Conservation (phyloP, 495 filamentous ascomycete genomes). For the Annulohypoxylon stygium region DNA sequence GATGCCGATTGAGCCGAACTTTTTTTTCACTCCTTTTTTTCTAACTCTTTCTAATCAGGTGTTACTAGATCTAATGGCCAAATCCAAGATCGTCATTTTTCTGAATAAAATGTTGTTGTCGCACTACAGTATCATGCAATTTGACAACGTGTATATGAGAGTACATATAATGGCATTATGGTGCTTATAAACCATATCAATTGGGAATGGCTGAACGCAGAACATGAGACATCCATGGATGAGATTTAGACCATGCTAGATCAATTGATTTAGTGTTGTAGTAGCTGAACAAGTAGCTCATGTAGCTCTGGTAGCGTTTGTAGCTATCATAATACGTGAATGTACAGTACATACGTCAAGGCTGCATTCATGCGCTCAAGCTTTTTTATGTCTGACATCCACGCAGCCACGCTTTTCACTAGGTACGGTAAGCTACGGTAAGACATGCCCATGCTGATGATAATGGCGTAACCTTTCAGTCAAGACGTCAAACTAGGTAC, state of each 20-base stretch:
- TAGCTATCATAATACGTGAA: constrained; percentile 1
- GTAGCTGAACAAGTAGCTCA: background rate
- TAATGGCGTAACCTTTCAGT: constrained; percentile 12
- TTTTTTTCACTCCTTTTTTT: constrained; percentile 4
- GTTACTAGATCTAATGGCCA: constrained; percentile 8
- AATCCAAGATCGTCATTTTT: constrained; percentile 17
- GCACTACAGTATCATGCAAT: constrained; percentile 17
- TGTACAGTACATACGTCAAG: constrained; percentile 1
- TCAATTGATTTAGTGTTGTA: background rate
- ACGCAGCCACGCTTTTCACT: background rate
- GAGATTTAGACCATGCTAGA: background rate
- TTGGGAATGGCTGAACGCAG: background rate
- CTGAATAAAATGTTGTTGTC: constrained; percentile 15
- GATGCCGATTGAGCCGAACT: constrained; percentile 30
- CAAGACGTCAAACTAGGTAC: background rate
- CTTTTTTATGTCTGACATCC: background rate
- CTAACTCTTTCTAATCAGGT: background rate
- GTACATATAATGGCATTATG: background rate
- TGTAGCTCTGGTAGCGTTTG: background rate
- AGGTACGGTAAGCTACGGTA: constrained; percentile 3
- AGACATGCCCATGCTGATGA: constrained; percentile 14
- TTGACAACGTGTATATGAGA: background rate
- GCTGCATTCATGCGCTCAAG: background rate
- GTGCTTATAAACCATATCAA: background rate
- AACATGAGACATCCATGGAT: background rate